Evolutionary conservation across 805 yeast species (phyloP).

Genomic region (Wickerhamomyces xylosicus): DNA sequence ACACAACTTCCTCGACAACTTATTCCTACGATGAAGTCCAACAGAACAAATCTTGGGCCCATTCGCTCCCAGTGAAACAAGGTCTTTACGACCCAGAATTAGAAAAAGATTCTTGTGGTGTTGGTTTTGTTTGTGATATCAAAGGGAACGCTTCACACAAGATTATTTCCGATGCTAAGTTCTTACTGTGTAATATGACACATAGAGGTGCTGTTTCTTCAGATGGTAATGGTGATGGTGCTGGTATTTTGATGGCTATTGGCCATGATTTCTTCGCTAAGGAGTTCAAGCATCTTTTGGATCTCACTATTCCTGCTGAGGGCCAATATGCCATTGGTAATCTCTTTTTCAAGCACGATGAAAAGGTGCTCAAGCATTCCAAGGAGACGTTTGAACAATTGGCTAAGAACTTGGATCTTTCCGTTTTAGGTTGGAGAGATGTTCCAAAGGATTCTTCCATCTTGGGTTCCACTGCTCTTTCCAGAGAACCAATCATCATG

Average conservation of each 20-base stretch:
- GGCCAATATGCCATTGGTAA: constrained; percentile 96
- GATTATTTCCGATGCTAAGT: constrained; percentile 83
- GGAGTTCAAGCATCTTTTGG: constrained; percentile 68
- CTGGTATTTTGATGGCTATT: constrained; percentile 88
- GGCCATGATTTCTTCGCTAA: constrained; percentile 82
- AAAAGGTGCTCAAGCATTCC: constrained; percentile 55
- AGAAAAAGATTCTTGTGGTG: constrained; percentile 98
- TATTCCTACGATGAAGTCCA: constrained; percentile 60
- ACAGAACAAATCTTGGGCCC: constrained; percentile 86
- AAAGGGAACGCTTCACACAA: constrained; percentile 84
- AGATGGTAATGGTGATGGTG: constrained; percentile 98
- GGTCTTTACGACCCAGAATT: constrained; percentile 90
- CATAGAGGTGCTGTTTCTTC: constrained; percentile 97
- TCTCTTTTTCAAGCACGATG: constrained; percentile 82
- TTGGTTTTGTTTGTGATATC: constrained; percentile 92
- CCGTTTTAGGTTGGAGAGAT: constrained; percentile 87
- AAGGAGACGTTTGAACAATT: constrained; percentile 71
- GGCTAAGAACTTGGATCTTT: constrained; percentile 65
- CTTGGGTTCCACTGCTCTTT: constrained; percentile 87
- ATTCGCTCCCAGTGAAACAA: constrained; percentile 72
- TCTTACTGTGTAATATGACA: constrained; percentile 91
- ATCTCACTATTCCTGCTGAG: constrained; percentile 56
- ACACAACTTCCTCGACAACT: constrained; percentile 3
- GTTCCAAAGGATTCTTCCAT: constrained; percentile 94
- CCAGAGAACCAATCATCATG: constrained; percentile 82